phyloP scores from a whole-genome alignment of 371 early-diverging fungal species.

The Mortierella sp. region DNA sequence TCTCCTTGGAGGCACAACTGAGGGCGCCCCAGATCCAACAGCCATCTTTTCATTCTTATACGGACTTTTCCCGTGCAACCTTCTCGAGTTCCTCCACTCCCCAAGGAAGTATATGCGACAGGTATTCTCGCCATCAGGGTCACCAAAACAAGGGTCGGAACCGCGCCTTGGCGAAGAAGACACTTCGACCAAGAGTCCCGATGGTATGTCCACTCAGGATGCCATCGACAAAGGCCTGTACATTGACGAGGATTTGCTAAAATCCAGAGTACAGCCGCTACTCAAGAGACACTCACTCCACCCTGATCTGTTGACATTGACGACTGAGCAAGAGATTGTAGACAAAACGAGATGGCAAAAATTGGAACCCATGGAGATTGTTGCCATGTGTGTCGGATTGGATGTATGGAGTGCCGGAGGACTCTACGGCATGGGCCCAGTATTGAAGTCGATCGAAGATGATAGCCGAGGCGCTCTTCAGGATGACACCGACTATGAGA shows the following conservation, averaged over 20 bases:
- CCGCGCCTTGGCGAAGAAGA: slow-evolving; percentile 16
- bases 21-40: slow-evolving; percentile 60
- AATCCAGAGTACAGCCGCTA: slow-evolving; percentile 57
- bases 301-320: slow-evolving; percentile 67
- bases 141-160: slow-evolving; percentile 33
- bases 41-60: slow-evolving; percentile 75
- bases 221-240: neutral
- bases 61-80: slow-evolving; percentile 76
- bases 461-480: slow-evolving; percentile 1
- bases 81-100: slow-evolving; percentile 66
- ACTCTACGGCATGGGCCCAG: slow-evolving; percentile 29
- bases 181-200: neutral
- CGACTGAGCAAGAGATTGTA: slow-evolving; percentile 64
- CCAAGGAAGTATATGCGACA: slow-evolving; percentile 65
- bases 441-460: slow-evolving; percentile 40
- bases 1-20: slow-evolving; percentile 35
- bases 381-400: slow-evolving; percentile 73
- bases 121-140: slow-evolving; percentile 33
- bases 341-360: slow-evolving; percentile 74
- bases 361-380: slow-evolving; percentile 75
- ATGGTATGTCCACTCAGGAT: slow-evolving; percentile 24
- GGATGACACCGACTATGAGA: slow-evolving; percentile 39
- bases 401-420: slow-evolving; percentile 71
- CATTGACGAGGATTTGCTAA: slow-evolving; percentile 50
- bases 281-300: slow-evolving; percentile 73